Evolutionary conservation across 768 basidiomycete genomes (phyloP).

Genomic region (Lanmaoa pseudosensibilis): DNA sequence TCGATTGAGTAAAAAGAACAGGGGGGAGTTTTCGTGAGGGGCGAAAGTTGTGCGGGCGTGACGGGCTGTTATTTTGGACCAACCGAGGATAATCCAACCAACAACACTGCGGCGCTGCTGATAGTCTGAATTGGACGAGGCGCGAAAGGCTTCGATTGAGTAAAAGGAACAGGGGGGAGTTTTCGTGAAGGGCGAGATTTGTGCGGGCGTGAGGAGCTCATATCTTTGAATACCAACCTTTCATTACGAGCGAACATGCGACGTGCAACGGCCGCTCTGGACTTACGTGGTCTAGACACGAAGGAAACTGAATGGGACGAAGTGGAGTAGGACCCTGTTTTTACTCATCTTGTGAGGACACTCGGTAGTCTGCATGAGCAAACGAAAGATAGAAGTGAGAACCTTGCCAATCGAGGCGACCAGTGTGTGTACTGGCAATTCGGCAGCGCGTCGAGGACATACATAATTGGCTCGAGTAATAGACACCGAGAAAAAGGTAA

Average conservation of each 20-base stretch:
- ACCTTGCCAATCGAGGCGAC: not conserved
- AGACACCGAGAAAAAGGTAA: conserved; percentile 3
- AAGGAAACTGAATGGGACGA: not conserved
- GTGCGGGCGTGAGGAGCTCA: not conserved
- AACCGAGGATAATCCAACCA: not conserved
- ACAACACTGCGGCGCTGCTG: too few species aligned
- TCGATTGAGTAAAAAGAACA: not conserved
- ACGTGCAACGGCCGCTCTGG: not conserved
- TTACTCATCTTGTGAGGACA: not conserved
- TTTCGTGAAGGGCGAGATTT: conserved; percentile 3
- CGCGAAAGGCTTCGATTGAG: not conserved
- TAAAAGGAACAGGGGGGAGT: not conserved
- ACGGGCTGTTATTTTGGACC: not conserved
- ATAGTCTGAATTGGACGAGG: too few species aligned
- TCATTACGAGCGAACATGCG: not conserved
- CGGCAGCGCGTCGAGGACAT: not conserved
- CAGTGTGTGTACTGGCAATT: not conserved
- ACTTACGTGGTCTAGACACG: not conserved
- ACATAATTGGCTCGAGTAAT: not conserved
- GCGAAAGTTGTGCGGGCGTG: conserved; percentile 10
- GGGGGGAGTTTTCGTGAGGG: not conserved
- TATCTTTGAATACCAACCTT: not conserved
- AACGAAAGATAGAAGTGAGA: not conserved
- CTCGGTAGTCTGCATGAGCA: not conserved
- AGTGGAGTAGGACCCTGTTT: not conserved